Conservation (phyloP, 179 eudicot species). For the Carnegiea gigantea region DNA sequence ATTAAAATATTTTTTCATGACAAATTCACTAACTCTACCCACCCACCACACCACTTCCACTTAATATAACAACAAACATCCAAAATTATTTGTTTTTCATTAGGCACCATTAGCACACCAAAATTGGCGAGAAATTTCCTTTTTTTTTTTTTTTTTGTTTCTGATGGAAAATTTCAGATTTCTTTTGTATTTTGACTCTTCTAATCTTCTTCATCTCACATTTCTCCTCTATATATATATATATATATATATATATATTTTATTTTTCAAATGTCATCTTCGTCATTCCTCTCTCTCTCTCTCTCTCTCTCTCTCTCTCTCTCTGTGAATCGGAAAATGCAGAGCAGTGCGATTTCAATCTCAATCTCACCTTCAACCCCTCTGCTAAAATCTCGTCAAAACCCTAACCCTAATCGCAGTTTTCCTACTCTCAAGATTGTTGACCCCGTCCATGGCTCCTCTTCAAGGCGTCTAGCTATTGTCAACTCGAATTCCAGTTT, state of each 20-base stretch:
- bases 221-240: no score
- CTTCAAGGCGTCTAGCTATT: neutral
- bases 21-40: neutral
- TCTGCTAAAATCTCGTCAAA: conserved; percentile 27
- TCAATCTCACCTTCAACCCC: conserved; percentile 33
- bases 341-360: conserved; percentile 40
- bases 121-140: neutral
- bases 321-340: conserved; percentile 44
- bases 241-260: neutral
- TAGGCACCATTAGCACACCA: neutral
- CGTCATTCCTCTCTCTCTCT: neutral
- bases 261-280: neutral
- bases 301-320: neutral
- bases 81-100: neutral
- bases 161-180: no score
- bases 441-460: conserved; percentile 22
- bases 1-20: neutral
- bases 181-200: neutral
- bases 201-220: neutral
- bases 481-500: conserved; percentile 2
- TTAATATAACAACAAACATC: neutral
- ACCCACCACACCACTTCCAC: no score
- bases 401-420: conserved; percentile 24
- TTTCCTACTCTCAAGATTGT: conserved; percentile 18
- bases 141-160: neutral